These are phyloP conservation scores for Dentipellis sp. DNA, from an alignment of 768 basidiomycete genomes.

Conservation along the genomic window DNA sequence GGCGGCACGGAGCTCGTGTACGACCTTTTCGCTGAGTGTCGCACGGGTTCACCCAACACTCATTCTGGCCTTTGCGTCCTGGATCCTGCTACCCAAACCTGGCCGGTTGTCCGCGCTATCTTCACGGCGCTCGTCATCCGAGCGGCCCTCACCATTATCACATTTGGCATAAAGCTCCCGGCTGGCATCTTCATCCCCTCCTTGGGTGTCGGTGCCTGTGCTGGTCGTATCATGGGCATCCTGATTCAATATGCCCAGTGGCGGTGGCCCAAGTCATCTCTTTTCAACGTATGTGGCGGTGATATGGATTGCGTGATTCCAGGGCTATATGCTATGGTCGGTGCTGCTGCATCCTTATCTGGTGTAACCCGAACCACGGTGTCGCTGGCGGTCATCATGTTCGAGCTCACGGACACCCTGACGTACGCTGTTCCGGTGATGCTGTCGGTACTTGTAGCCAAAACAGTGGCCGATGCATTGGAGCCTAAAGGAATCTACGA, in stretches of 20 bases:
- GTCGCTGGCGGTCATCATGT: conserved; percentile 92
- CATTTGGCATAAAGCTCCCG: conserved; percentile 87
- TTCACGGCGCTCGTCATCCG: conserved; percentile 77
- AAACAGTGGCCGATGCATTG: conserved; percentile 80
- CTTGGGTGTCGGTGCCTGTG: conserved; percentile 89
- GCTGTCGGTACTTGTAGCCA: conserved; percentile 81
- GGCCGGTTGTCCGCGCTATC: conserved; percentile 57
- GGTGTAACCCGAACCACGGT: conserved; percentile 95
- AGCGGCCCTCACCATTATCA: conserved; percentile 71
- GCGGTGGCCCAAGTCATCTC: conserved; percentile 41
- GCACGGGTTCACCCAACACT: conserved; percentile 39
- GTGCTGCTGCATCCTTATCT: conserved; percentile 87
- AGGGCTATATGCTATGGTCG: conserved; percentile 92
- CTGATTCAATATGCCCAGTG: conserved; percentile 68
- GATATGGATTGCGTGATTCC: conserved; percentile 75
- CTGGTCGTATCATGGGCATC: conserved; percentile 82
- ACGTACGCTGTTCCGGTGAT: conserved; percentile 90
- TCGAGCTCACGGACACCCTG: conserved; percentile 88
- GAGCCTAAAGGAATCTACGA: conserved; percentile 97
- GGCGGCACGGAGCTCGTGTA: conserved; percentile 94
- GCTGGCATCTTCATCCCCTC: conserved; percentile 98
- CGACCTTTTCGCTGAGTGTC: conserved; percentile 85
- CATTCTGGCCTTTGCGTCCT: conserved; percentile 65
- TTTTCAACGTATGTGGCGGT: conserved; percentile 62
- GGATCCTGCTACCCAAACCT: conserved; percentile 46